Conservation (phyloP, 352 stramenopile genomes). For the Globisporangium emineosum region DNA sequence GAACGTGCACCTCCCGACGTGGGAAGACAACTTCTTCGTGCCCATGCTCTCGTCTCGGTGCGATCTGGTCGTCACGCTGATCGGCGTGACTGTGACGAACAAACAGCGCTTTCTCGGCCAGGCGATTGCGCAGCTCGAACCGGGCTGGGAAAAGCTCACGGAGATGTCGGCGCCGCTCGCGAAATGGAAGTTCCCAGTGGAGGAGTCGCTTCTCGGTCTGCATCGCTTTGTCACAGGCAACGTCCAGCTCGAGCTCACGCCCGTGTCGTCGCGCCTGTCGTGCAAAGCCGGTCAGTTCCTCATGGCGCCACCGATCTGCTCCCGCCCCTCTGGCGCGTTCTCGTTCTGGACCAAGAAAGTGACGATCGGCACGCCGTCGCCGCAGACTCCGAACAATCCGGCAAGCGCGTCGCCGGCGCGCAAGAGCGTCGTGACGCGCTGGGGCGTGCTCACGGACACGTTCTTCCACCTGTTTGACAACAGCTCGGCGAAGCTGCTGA, state of each 20-base stretch:
- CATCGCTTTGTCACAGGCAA: conserved; percentile 64
- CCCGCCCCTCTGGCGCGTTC: conserved; percentile 41
- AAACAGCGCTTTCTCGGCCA: conserved; percentile 68
- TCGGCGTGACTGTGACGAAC: conserved; percentile 57
- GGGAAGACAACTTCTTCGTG: conserved; percentile 70
- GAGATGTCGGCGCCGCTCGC: conserved; percentile 40
- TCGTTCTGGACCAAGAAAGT: conserved; percentile 65
- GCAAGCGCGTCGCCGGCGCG: conserved; percentile 42
- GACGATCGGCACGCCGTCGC: conserved; percentile 39
- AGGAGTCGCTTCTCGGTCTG: conserved; percentile 62
- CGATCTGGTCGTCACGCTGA: conserved; percentile 73
- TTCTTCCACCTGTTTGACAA: conserved; percentile 77
- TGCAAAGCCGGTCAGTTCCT: conserved; percentile 80
- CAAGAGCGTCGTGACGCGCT: conserved; percentile 64
- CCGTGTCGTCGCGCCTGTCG: conserved; percentile 52
- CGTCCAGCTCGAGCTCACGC: conserved; percentile 54
- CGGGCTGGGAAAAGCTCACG: conserved; percentile 55
- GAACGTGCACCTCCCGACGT: conserved; percentile 57
- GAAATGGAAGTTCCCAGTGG: conserved; percentile 81
- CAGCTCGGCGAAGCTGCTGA: conserved; percentile 62
- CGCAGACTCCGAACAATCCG: conserved; percentile 35
- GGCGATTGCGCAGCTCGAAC: conserved; percentile 48
- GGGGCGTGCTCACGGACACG: conserved; percentile 80
- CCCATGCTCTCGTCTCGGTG: conserved; percentile 81
- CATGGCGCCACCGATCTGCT: conserved; percentile 44